Evolutionary conservation across 192 early-diverging fungal species (phyloP), one percentile per base, ranked within the genome.

Genomic region (Coemansia sp.): DNA sequence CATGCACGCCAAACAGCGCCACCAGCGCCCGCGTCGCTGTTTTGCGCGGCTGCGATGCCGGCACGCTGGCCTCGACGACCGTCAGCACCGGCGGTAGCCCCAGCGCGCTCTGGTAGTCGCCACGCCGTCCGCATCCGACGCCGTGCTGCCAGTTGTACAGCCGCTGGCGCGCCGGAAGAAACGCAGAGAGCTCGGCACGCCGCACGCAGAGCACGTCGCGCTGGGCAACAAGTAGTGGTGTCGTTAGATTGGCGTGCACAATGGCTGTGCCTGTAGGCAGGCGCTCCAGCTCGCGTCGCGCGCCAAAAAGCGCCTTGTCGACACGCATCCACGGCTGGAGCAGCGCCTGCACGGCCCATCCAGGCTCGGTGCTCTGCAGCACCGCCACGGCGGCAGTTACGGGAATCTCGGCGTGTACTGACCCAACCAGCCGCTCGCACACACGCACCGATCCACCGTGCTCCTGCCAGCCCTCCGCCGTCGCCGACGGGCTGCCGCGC

Each of bases 51-150:
- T 68, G 72, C 40, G 72, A 55, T 14, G 45, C 55, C n/a, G 72
- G 72, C 24, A 75, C 57, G 49, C 72, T 75, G 37, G 72, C 59
- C 55, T 75, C 72, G 1, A 75, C 60, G 15, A 60, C 28, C 9
- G 72, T 75, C 14, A 60, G 40, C 1, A 53, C 50, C 23, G 64
- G 49, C 2, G 64, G 51, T 20, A 27, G 27, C n/a, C n/a, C n/a
- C n/a, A n/a, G n/a, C n/a, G n/a, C n/a, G n/a, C n/a, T n/a, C n/a
- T n/a, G n/a, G 43, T 62, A 66, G 54, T 72, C 70, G 43, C 63
- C 41, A 10, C 58, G 35, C 19, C 58, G 15, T n/a, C 43, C 38
- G 26, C 36, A 30, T 5, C 28, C 5, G 28, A 9, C 27, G 48
- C 32, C 32, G 5, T 5, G 33, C 53, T 47, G 48, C 68, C 61